Base-by-base conservation (phyloP, 2,329 filamentous ascomycete genomes). In the Fusarium sp. region DNA sequence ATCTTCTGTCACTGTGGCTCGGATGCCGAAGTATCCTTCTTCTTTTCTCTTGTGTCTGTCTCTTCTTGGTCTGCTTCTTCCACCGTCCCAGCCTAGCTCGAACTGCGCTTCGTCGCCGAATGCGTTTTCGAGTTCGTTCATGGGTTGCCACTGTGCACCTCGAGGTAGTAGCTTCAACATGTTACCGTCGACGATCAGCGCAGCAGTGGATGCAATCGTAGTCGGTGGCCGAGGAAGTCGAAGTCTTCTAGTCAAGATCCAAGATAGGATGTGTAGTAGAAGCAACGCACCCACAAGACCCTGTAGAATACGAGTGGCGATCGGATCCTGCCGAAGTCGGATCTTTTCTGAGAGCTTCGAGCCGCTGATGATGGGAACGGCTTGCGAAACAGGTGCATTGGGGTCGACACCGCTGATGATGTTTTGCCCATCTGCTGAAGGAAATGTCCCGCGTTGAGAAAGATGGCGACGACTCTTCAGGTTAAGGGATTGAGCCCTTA, bases 111-210 rank as follows among this genome's bases (percentile, higher is more conserved):
- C 62, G 10, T 73, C 69, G 0, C 51, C 54, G 16, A 73, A 70
- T 2, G 62, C 61, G 2, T 61, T 29, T 38, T 72, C 58, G 9
- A 75, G 58, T 13, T 75, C 72, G 13, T 53, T 51, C 10, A 60
- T 56, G 18, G 69, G 63, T 23, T 75, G 72, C 73, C 73, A 75
- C 58, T 75, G 73, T 8, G 72, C 73, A 2, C 61, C 72, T 6
- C 67, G 70, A 0, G 73, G 73, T 5, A 75, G 25, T n/a, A 69
- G 60, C 33, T 44, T 67, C 34, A 79, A 71, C 4, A 81, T 61
- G 62, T 81, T 80, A 1, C 79, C 80, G 25, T 80, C 80, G 1
- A 75, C 79, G 3, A 81, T 72, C 23, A 81, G 70, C 1, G 78
- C 77, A 0, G 77, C 77, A 18, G 77, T 62, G n/a, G 77, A 78